Evolutionary conservation across 257 asterid species (phyloP), one percentile per base, ranked within the genome.

Genomic region (Solanum clarkiae): DNA sequence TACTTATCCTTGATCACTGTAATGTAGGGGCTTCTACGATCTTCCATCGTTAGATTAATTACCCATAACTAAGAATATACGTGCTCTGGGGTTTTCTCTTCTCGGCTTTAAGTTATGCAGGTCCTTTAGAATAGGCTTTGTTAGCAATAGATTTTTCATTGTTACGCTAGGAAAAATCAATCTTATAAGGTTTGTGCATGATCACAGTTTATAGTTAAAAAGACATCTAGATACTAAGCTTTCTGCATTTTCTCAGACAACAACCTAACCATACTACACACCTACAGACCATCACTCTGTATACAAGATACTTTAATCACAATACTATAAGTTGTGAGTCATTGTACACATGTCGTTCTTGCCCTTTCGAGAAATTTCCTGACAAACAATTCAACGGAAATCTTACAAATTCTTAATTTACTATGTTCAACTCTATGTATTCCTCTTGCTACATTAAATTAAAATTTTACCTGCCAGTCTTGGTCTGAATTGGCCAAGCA

Each of bases 401-500:
- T 62, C 40, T 62, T 36, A 36, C 42, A 36, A 36, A 36, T 36
- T 36, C 42, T 36, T 62, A 59, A 3, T 60, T 62, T 22, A 63
- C 40, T 63, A 26, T 5, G 42, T 12, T 26, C 18, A 12, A 22
- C 66, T 63, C 71, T 65, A 26, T 65, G 44, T 3, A 26, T 26
- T 26, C 72, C 72, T 5, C 71, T 63, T 63, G 13, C 26, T 26
- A 65, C 20, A 65, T 26, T 60, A 22, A 11, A 63, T 12, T 42
- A 63, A 44, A 36, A 32, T 32, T 32, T 68, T 69, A 84, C 99
- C 95, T 95, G 86, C 98, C 98, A 29, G 90, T 91, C 88, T 95
- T 96, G 70, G 93, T 92, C 84, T 92, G 99, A 22, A 96, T 89
- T 69, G 99, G 87, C 98, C 98, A 96, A 12, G 94, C 15, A 86